Evolutionary conservation across 2,329 filamentous ascomycete genomes (phyloP).

Genomic region (Didymosphaeria variabile): DNA sequence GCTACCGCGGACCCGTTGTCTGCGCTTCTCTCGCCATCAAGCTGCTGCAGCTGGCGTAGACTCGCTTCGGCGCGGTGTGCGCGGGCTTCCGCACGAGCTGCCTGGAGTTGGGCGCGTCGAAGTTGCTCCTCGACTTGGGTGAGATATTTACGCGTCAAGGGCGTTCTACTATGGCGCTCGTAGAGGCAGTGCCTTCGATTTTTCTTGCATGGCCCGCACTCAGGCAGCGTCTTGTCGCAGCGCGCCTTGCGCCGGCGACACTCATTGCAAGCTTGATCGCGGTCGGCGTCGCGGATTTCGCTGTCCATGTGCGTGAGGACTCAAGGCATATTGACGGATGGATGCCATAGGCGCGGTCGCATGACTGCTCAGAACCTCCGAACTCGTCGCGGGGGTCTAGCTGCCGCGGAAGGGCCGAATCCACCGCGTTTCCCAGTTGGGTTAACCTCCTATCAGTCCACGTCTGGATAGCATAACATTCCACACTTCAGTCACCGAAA

Average conservation of each 20-base stretch:
- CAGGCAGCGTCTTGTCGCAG: slow-evolving; percentile 19
- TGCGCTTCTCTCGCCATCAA: not conserved
- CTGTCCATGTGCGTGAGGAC: slow-evolving; percentile 18
- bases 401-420: not conserved
- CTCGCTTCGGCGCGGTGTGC: slow-evolving; percentile 12
- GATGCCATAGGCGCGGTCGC: not conserved
- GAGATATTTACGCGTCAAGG: slow-evolving; percentile 54
- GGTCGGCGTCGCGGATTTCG: slow-evolving; percentile 12
- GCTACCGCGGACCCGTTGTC: slow-evolving; percentile 23
- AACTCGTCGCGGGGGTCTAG: slow-evolving; percentile 2
- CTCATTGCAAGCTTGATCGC: slow-evolving; percentile 25
- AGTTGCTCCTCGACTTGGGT: slow-evolving; percentile 23
- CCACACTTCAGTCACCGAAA: not conserved
- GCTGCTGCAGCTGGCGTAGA: slow-evolving; percentile 10
- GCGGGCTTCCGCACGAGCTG: slow-evolving; percentile 20
- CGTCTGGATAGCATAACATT: not conserved
- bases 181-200: slow-evolving; percentile 60
- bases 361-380: slow-evolving; percentile 4
- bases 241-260: slow-evolving; percentile 25
- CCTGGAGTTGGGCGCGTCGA: slow-evolving; percentile 18
- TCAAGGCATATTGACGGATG: not conserved
- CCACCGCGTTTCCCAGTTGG: not conserved
- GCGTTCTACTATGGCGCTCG: slow-evolving; percentile 59
- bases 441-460: not conserved
- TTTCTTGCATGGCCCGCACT: slow-evolving; percentile 41